Percentiles rank a stretch among this genome's conserved stretches.
Conservation (phyloP, 139 green algal species). For the Nannochloris sp. region DNA sequence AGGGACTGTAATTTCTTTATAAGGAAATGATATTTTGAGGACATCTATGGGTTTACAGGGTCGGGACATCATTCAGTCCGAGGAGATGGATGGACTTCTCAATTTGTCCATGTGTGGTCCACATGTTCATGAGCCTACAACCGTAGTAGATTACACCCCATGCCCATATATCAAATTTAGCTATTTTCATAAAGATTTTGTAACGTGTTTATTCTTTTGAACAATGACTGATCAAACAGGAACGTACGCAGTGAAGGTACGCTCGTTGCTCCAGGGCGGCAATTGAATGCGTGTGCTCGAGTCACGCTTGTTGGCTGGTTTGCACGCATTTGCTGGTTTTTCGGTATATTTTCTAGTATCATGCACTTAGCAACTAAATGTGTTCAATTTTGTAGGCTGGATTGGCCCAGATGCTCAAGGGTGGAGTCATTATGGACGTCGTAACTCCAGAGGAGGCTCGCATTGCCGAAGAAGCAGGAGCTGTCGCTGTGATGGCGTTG, state of each 20-base stretch:
- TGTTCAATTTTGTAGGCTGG: conserved; percentile 60
- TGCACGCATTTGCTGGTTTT: background rate
- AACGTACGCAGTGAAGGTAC: conserved; percentile 75
- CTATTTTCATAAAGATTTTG: background rate
- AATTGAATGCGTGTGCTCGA: background rate
- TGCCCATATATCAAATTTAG: background rate
- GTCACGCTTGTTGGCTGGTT: background rate
- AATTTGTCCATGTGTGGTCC: background rate
- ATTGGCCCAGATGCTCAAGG: conserved; percentile 97
- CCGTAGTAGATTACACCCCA: background rate
- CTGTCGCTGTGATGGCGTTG: conserved; percentile 97
- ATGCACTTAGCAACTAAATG: background rate
- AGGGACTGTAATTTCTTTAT: background rate
- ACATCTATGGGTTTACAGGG: background rate
- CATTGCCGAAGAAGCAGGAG: conserved; percentile 98
- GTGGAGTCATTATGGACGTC: conserved; percentile 99
- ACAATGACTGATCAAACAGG: conserved; percentile 15
- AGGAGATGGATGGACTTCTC: background rate
- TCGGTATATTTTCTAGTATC: background rate
- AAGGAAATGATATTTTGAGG: background rate
- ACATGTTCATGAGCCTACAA: background rate
- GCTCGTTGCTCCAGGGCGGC: no score
- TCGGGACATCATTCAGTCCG: background rate
- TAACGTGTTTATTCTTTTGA: background rate
- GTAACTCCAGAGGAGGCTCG: conserved; percentile 93